Base-by-base conservation (phyloP, 2,329 filamentous ascomycete species). In the Plenodomus tracheiphilus region DNA sequence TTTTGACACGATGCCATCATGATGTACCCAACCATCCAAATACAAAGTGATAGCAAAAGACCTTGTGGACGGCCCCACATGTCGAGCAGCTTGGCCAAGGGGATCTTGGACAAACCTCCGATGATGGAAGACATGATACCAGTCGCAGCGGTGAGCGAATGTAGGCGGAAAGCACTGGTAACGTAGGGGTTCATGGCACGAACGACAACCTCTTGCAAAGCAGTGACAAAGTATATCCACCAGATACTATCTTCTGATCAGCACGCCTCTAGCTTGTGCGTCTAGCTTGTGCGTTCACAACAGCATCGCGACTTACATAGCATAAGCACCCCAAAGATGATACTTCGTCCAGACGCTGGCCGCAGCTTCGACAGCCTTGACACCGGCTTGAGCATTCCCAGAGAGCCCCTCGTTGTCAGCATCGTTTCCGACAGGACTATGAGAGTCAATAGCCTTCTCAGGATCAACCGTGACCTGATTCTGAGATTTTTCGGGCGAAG, bases 1-100 rank as follows among this genome's bases (percentile, higher is more conserved):
- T 80, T 80, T 2, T 77, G 76, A 65, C 81, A 86, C 0, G 76
- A 77, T 13, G 86, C 86, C 78, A 87, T 86, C 72, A 89, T 77
- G 20, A 86, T 85, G 70, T 88, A 51, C 8, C 53, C 51, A 4
- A 62, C 49, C 35, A 59, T 58, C 49, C 51, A 51, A n/a, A 56
- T 39, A 19, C 46, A 51, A 4, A 74, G 55, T 49, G 65, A 64
- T 6, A 70, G 20, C 1, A 62, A 51, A 19, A 64, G 66, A 8
- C 68, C 71, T 47, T 71, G 62, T 25, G 64, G 61, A 7, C 72
- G 65, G 2, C 69, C 72, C 61, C 63, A 73, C n/a, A 72, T 64
- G 19, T 74, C 8, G 28, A 32, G 6, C 6, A 32, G 11, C 28
- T 8, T 8, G 9, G 71, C 70, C 20, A 72, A 51, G 2, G 72